Evolutionary conservation across 2,329 filamentous ascomycete genomes (phyloP).

Genomic region (Exophiala calicioides): DNA sequence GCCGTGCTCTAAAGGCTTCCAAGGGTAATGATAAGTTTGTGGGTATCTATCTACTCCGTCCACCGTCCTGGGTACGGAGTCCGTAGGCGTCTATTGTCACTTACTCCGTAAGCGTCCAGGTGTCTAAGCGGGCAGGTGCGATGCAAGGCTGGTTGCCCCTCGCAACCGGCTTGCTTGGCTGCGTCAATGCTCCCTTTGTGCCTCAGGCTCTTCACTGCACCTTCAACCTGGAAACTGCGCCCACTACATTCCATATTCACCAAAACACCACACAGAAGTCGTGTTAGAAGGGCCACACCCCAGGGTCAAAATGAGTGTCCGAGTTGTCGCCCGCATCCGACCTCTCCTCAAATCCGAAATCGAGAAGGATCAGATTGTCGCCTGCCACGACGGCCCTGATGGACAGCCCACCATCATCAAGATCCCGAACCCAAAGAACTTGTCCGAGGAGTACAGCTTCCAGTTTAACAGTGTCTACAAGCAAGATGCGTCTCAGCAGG

Average conservation of each 20-base stretch:
- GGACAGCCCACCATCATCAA: slow-evolving; percentile 68
- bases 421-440: slow-evolving; percentile 93
- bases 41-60: no score
- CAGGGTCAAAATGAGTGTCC: slow-evolving; percentile 51
- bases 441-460: slow-evolving; percentile 86
- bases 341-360: slow-evolving; percentile 83
- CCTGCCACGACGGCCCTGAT: slow-evolving; percentile 60
- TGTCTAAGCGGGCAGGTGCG: no score
- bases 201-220: no score
- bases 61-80: no score
- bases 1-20: no score
- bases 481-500: slow-evolving; percentile 75
- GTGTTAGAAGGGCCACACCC: not conserved
- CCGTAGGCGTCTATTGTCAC: no score
- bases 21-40: no score
- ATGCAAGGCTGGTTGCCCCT: not conserved
- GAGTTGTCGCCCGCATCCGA: slow-evolving; percentile 87
- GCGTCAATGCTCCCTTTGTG: no score
- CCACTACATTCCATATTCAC: not conserved
- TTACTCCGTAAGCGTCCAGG: no score
- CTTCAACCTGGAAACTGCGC: not conserved
- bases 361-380: slow-evolving; percentile 84
- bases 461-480: slow-evolving; percentile 94
- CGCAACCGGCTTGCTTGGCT: no score
- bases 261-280: slow-evolving; percentile 3